A percentile compares a stretch with the other conserved stretches of the same genome.
Conservation (phyloP, 2,329 filamentous ascomycete species). For the Clonostachys solani region DNA sequence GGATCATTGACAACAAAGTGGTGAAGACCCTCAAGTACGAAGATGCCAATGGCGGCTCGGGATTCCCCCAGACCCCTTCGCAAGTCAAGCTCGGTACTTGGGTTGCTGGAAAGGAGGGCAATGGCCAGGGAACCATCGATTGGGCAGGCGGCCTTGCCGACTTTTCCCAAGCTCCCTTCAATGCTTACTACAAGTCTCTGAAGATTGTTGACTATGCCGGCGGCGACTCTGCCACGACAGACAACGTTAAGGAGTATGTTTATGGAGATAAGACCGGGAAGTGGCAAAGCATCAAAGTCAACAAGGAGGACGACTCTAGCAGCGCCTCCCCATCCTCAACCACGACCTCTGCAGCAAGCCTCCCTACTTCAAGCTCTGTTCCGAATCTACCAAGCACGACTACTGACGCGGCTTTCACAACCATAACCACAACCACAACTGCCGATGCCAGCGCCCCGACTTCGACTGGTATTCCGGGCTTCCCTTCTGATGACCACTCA, state of each 20-base stretch:
- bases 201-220: constrained; percentile 51
- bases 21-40: constrained; percentile 58
- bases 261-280: constrained; percentile 45
- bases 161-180: constrained; percentile 47
- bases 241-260: constrained; percentile 44
- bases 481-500: too few species aligned
- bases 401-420: too few species aligned
- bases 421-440: too few species aligned
- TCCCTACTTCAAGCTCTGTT: too few species aligned
- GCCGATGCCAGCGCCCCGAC: too few species aligned
- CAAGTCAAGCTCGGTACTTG: constrained; percentile 67
- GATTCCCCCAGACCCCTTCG: constrained; percentile 72
- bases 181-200: constrained; percentile 52
- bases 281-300: constrained; percentile 38
- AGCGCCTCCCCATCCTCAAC: constrained; percentile 2
- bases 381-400: too few species aligned
- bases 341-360: too few species aligned
- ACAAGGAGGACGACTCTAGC: constrained; percentile 11
- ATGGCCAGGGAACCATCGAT: constrained; percentile 65
- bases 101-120: constrained; percentile 53
- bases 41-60: constrained; percentile 52
- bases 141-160: constrained; percentile 63
- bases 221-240: constrained; percentile 29
- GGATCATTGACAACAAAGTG: constrained; percentile 57
- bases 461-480: too few species aligned